Conservation (phyloP, 495 filamentous ascomycete species). For the Hypoxylon perforatum region DNA sequence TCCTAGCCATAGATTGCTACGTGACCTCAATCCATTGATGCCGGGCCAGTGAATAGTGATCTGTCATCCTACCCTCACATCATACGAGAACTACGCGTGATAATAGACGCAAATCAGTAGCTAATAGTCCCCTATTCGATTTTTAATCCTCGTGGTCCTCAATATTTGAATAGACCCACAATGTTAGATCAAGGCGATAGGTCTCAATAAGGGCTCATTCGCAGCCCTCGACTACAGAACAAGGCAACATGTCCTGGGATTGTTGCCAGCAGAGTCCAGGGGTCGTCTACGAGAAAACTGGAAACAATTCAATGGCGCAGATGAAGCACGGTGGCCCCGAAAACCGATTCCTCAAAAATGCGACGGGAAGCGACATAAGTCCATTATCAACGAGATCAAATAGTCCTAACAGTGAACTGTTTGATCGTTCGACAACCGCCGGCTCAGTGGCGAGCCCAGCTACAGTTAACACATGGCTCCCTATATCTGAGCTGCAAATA, state of each 20-base stretch:
- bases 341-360: not conserved
- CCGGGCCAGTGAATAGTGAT: not conserved
- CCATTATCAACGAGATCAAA: slow-evolving; percentile 11
- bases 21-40: not conserved
- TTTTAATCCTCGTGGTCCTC: too few species aligned
- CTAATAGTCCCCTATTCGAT: too few species aligned
- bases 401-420: slow-evolving; percentile 15
- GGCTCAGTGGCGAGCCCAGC: slow-evolving; percentile 15
- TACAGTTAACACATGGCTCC: slow-evolving; percentile 1
- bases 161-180: too few species aligned
- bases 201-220: too few species aligned
- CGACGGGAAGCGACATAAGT: not conserved
- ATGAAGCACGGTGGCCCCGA: not conserved
- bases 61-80: not conserved
- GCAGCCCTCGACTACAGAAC: too few species aligned
- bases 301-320: not conserved
- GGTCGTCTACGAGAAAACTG: not conserved
- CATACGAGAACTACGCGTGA: too few species aligned
- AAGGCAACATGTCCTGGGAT: not conserved
- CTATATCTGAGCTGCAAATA: slow-evolving; percentile 6
- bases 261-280: not conserved
- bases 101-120: too few species aligned
- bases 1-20: not conserved
- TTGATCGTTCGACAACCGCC: slow-evolving; percentile 3
- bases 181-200: too few species aligned